Conservation (phyloP, 352 stramenopile species). For the Plasmopara halstedii region DNA sequence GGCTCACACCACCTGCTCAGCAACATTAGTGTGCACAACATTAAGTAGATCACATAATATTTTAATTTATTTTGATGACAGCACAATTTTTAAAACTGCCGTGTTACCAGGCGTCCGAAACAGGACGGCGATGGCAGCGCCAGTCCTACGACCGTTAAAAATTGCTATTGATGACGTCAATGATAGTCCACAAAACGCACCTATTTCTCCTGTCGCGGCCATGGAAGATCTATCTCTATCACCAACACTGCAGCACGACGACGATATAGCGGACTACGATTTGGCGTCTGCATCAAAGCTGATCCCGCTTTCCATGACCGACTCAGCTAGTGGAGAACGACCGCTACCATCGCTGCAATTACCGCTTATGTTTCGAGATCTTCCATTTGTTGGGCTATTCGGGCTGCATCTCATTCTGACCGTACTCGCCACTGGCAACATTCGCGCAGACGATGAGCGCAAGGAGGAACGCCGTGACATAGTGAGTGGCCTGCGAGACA, state of each 20-base stretch:
- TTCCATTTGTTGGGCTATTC: conserved; percentile 43
- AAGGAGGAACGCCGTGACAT: conserved; percentile 20
- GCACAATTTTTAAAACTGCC: no score
- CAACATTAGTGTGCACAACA: no score
- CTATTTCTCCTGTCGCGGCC: conserved; percentile 17
- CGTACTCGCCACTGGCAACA: conserved; percentile 33
- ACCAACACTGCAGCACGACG: conserved; percentile 14
- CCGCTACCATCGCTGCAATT: conserved; percentile 55
- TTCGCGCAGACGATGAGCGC: conserved; percentile 30
- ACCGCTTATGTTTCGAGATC: conserved; percentile 53
- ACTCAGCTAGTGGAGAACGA: conserved; percentile 44
- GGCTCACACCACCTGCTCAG: no score
- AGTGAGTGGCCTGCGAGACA: conserved; percentile 17
- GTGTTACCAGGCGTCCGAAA: background rate
- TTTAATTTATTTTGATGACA: no score
- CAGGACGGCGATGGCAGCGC: conserved; percentile 12
- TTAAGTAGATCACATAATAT: no score
- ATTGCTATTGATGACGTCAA: conserved; percentile 34
- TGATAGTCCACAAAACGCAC: conserved; percentile 11
- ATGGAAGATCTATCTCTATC: conserved; percentile 62
- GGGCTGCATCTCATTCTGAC: conserved; percentile 44
- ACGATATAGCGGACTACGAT: conserved; percentile 22
- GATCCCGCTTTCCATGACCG: conserved; percentile 63
- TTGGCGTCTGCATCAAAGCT: conserved; percentile 33
- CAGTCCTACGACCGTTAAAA: conserved; percentile 21